Evolutionary conservation across 495 filamentous ascomycete genomes (phyloP), one percentile per base, ranked within the genome.

Genomic region (Poronia punctata): DNA sequence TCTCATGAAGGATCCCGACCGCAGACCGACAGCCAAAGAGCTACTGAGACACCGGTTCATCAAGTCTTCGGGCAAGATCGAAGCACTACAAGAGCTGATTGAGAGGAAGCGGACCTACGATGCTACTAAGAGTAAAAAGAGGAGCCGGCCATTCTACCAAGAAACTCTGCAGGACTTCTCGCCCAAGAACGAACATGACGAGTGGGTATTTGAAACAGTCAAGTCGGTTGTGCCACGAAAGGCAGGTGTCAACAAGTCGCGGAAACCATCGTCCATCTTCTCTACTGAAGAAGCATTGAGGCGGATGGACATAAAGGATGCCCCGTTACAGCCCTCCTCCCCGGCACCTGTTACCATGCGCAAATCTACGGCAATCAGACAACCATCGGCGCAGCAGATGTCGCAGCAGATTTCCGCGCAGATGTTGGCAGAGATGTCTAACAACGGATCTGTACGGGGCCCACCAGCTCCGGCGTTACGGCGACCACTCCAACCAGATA

Each of bases 171-270:
- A 83, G 49, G 82, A 79, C n/a, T 69, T 85, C 54, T 79, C 71
- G 36, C 72, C 68, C 40, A 80, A 70, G 54, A 70, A 76, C 14
- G 82, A 88, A 14, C 71, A 82, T 12, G 88, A 95, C 50, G 86
- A 86, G 37, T 99, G 92, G 92, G 82, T 96, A n/a, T 99, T 99
- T 54, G 92, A 96, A 52, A 99, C 92, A 0, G 78, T 99, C 50
- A 90, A 84, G 57, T 82, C 71, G 2, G 62, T 70, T 5, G 52
- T 45, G 30, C 60, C 55, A 18, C 61, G 55, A 30, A 71, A 59
- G 45, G 59, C 65, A 5, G 64, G 67, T 4, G 53, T 65, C 33
- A 45, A n/a, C n/a, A 73, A 70, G 44, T 68, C 75, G 4, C 64
- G 75, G 11, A 78, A 76, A 45, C 59, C 71, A 15, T 77, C 71